These are phyloP conservation scores for Kokia cookei DNA, from an alignment of 441 rosid genomes.

Conservation along the genomic window DNA sequence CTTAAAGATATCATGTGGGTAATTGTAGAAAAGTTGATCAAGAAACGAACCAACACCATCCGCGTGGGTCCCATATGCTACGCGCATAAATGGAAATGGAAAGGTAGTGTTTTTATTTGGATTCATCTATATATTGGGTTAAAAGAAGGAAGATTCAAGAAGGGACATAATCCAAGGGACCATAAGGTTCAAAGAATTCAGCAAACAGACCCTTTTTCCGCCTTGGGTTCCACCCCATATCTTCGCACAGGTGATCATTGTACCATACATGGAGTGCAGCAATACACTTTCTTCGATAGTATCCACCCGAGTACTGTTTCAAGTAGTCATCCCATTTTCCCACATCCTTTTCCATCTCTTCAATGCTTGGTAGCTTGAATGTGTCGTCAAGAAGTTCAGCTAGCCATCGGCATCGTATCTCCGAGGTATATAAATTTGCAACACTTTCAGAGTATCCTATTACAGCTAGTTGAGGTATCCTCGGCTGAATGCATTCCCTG, in stretches of 20 bases:
- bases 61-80: too few relatives aligned
- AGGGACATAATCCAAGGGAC: constrained; percentile 30
- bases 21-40: too few relatives aligned
- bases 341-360: constrained; percentile 22
- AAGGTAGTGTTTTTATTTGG: too few relatives aligned
- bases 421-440: constrained; percentile 22
- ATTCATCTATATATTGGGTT: too few relatives aligned
- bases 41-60: too few relatives aligned
- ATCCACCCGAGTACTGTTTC: constrained; percentile 15
- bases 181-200: constrained; percentile 45
- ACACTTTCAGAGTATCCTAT: constrained; percentile 29
- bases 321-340: constrained; percentile 18
- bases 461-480: constrained; percentile 39
- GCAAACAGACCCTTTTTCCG: constrained; percentile 42
- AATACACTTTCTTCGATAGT: constrained; percentile 22
- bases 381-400: constrained; percentile 29
- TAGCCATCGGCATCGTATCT: constrained; percentile 32
- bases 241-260: constrained; percentile 45
- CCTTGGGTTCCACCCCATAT: constrained; percentile 51
- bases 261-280: constrained; percentile 27
- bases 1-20: too few relatives aligned
- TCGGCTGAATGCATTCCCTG: constrained; percentile 38
- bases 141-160: background rate
- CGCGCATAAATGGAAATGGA: too few relatives aligned
- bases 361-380: constrained; percentile 21